Evolutionary conservation across 768 basidiomycete species (phyloP), one percentile per base, ranked within the genome.

Genomic region (Sarcomyxa edulis): DNA sequence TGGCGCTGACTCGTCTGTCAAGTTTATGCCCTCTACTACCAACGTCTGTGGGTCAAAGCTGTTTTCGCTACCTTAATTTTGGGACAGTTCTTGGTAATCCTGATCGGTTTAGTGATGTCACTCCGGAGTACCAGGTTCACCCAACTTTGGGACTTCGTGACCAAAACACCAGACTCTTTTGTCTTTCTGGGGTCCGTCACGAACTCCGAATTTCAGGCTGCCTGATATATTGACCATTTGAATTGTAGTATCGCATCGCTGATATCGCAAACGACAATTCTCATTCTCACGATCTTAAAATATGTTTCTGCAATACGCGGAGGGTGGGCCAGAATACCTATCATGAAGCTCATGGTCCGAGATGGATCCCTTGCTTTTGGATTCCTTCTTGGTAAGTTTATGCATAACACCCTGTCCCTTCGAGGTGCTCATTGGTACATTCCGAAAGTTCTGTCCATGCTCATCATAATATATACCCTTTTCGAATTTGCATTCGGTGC

Each of bases 1-100:
- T 12, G 29, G 14, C 19, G 21, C 19, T 12, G 35, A 31, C 12
- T 6, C 28, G 22, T 12, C 41, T 9, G 25, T 12, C 9, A 22
- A 61, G 58, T 59, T 7, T 59, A 59, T 39, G 59, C 59, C 6
- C 43, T 61, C 3, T 61, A 59, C 32, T 50, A 51, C 38, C 48
- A 48, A 37, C 45, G 33, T 23, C 43, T 39, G 35, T 48, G 47
- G 40, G 42, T 61, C 24, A 38, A 32, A 26, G 37, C 40, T 7
- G 21, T 52, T 4, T 55, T 59, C 27, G 10, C 48, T 12, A 22
- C 32, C 20, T 33, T 56, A 12, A 20, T 59, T 5, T 6, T 49
- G 4, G 32, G 46, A 5, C 54, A 58, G 38, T 32, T 49, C 25
- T 38, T 19, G 29, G 32, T 24, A 9, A 32, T 39, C 21, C n/a